phyloP scores from a whole-genome alignment of 2,329 filamentous ascomycete genomes.

The Fusarium nelsonii region DNA sequence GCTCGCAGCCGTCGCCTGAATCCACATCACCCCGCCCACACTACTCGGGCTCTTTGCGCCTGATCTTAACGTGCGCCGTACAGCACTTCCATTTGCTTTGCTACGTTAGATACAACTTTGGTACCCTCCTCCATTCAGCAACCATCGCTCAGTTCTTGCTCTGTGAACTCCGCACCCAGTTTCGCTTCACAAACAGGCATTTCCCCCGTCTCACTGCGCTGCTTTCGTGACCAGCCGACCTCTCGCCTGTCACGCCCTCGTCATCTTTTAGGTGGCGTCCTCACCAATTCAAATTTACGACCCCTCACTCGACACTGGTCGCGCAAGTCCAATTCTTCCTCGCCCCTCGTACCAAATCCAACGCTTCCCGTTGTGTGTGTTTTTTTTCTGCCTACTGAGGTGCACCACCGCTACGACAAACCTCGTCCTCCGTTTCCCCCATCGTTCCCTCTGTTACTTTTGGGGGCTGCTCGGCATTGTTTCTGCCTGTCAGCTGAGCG shows the following conservation, averaged over 20 bases:
- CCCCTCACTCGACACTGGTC: slow-evolving; percentile 45
- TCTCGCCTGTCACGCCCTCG: slow-evolving; percentile 45
- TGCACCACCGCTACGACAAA: slow-evolving; percentile 32
- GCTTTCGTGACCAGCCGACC: slow-evolving; percentile 45
- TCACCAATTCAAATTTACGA: slow-evolving; percentile 37
- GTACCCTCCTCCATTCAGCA: slow-evolving; percentile 46
- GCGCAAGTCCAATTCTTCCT: slow-evolving; percentile 48
- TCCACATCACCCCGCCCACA: slow-evolving; percentile 40
- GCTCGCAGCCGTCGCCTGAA: slow-evolving; percentile 39
- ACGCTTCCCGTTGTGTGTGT: slow-evolving; percentile 39
- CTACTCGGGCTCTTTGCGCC: slow-evolving; percentile 42
- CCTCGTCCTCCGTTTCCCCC: slow-evolving; percentile 42
- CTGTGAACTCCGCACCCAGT: slow-evolving; percentile 36
- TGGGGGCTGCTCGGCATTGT: slow-evolving; percentile 42
- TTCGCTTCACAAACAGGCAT: slow-evolving; percentile 40
- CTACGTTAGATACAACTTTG: slow-evolving; percentile 41
- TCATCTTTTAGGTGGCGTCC: slow-evolving; percentile 46
- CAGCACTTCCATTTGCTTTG: slow-evolving; percentile 28
- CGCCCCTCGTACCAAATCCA: slow-evolving; percentile 39
- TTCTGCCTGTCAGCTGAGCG: slow-evolving; percentile 35
- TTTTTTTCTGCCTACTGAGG: slow-evolving; percentile 23
- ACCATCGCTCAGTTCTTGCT: slow-evolving; percentile 39
- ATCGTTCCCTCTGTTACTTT: slow-evolving; percentile 34
- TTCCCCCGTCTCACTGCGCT: slow-evolving; percentile 48
- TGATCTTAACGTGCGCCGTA: slow-evolving; percentile 46